A percentile compares a stretch with the other conserved stretches of the same genome.
Evolutionary conservation across 2,329 filamentous ascomycete genomes (phyloP).

Genomic region (Grosmannia clavigera): DNA sequence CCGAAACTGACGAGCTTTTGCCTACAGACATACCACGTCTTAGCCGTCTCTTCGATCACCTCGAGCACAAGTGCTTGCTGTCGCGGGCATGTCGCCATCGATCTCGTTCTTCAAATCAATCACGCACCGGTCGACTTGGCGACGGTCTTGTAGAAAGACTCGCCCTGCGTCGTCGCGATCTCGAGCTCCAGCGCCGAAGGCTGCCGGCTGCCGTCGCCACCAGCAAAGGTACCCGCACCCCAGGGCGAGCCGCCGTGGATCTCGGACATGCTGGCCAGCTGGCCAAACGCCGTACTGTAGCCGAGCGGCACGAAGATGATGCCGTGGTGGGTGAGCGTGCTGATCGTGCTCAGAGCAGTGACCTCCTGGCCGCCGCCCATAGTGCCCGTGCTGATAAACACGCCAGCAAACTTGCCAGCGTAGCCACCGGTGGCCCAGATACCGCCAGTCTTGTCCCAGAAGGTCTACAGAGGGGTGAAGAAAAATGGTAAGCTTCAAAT

Average conservation of each 20-base stretch:
- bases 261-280: conserved; percentile 61
- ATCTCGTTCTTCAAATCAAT: conserved; percentile 44
- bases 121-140: conserved; percentile 56
- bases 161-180: conserved; percentile 72
- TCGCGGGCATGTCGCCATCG: not conserved
- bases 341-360: conserved; percentile 69
- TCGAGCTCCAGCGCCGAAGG: conserved; percentile 64
- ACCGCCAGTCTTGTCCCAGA: conserved; percentile 81
- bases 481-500: not conserved
- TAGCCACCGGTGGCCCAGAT: conserved; percentile 71
- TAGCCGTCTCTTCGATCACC: not conserved
- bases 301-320: conserved; percentile 94
- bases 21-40: not conserved
- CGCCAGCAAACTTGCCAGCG: conserved; percentile 78
- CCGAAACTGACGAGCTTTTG: not conserved
- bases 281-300: conserved; percentile 66
- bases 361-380: conserved; percentile 86
- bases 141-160: conserved; percentile 68
- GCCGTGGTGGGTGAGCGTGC: conserved; percentile 83
- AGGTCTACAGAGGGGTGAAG: conserved; percentile 28
- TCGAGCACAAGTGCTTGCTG: not conserved
- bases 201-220: conserved; percentile 69
- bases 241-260: conserved; percentile 79
- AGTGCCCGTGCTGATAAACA: conserved; percentile 82
- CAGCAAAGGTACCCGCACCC: conserved; percentile 87